A percentile compares a stretch with the other conserved stretches of the same genome.
phyloP scores from a whole-genome alignment of 441 rosid species.

The Codiaeum variegatum region DNA sequence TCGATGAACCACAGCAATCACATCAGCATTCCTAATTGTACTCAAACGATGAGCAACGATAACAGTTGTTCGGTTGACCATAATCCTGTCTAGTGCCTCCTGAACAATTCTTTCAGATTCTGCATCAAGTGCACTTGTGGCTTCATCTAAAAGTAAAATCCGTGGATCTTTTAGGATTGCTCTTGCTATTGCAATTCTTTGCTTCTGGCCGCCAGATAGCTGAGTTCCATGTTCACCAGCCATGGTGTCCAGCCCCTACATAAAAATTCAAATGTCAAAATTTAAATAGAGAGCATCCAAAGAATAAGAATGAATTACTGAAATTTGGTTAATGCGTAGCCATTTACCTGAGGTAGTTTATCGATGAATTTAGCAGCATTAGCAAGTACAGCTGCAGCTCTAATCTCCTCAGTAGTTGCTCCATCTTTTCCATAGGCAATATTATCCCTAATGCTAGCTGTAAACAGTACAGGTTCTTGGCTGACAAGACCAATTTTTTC shows the following conservation, averaged over 20 bases:
- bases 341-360: conserved; percentile 64
- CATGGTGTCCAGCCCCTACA: conserved; percentile 72
- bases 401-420: conserved; percentile 62
- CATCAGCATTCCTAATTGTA: conserved; percentile 58
- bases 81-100: conserved; percentile 66
- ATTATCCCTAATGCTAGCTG: conserved; percentile 65
- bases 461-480: conserved; percentile 76
- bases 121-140: conserved; percentile 79
- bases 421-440: conserved; percentile 67
- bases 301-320: neutral
- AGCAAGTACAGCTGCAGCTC: conserved; percentile 62
- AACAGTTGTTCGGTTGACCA: conserved; percentile 68
- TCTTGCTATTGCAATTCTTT: conserved; percentile 80
- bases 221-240: conserved; percentile 87
- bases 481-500: conserved; percentile 76
- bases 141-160: conserved; percentile 75
- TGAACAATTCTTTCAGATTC: conserved; percentile 74
- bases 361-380: conserved; percentile 76
- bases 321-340: neutral
- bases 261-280: neutral
- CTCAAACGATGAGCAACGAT: conserved; percentile 74
- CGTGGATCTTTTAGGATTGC: conserved; percentile 70
- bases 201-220: conserved; percentile 83
- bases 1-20: conserved; percentile 59
- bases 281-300: neutral